Conservation (phyloP, 768 basidiomycete species). For the Tubosaeta sp. region DNA sequence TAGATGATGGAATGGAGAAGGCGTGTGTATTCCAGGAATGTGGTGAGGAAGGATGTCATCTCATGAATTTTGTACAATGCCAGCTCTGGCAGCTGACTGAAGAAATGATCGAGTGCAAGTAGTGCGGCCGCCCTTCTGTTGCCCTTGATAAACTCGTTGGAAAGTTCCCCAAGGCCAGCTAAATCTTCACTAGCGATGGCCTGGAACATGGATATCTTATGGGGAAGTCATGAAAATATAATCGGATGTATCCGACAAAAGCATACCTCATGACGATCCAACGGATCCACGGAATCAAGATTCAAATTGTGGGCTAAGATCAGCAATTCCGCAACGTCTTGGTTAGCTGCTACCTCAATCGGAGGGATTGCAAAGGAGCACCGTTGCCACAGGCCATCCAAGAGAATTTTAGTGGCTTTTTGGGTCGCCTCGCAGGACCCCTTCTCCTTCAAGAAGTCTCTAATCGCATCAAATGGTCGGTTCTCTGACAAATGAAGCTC, state of each 20-base stretch:
- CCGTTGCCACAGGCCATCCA: slow-evolving; percentile 43
- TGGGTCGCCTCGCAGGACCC: slow-evolving; percentile 23
- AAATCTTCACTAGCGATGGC: slow-evolving; percentile 27
- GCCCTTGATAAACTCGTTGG: slow-evolving; percentile 22
- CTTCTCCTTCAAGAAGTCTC: slow-evolving; percentile 37
- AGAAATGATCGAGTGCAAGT: slow-evolving; percentile 8
- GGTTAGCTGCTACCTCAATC: not conserved
- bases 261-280: slow-evolving; percentile 12
- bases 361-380: slow-evolving; percentile 37
- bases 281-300: slow-evolving; percentile 1
- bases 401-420: slow-evolving; percentile 36
- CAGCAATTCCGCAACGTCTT: slow-evolving; percentile 20
- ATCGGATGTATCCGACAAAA: not conserved
- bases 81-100: slow-evolving; percentile 11
- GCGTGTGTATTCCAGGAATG: slow-evolving; percentile 5
- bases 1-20: slow-evolving; percentile 5
- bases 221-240: not conserved
- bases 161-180: slow-evolving; percentile 30
- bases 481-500: slow-evolving; percentile 48
- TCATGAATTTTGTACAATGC: slow-evolving; percentile 19
- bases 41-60: slow-evolving; percentile 4
- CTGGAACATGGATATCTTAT: slow-evolving; percentile 31
- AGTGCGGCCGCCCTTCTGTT: slow-evolving; percentile 2
- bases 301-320: slow-evolving; percentile 18
- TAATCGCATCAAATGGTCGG: slow-evolving; percentile 43